Conservation (phyloP, 371 early-diverging fungal genomes). For the Apophysomyces trapeziformis region DNA sequence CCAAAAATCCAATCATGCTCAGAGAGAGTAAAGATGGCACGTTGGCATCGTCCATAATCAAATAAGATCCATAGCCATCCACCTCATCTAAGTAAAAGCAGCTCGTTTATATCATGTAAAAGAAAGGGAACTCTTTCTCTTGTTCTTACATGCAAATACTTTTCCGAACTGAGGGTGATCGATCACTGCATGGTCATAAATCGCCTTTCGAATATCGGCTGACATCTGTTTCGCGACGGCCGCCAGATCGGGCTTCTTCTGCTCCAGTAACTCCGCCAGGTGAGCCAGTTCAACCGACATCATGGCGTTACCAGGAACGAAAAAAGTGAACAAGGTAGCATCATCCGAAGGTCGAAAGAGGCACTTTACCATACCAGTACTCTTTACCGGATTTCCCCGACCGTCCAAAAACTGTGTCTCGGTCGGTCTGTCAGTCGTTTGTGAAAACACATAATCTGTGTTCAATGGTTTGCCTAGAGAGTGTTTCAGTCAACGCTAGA, state of each 20-base stretch:
- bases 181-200: slow-evolving; percentile 54
- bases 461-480: slow-evolving; percentile 28
- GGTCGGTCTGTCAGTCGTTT: slow-evolving; percentile 46
- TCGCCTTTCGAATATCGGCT: slow-evolving; percentile 57
- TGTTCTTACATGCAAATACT: slow-evolving; percentile 47
- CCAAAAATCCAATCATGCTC: slow-evolving; percentile 63
- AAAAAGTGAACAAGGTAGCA: slow-evolving; percentile 63
- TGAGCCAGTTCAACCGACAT: slow-evolving; percentile 60
- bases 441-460: slow-evolving; percentile 33
- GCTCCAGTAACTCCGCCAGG: slow-evolving; percentile 31
- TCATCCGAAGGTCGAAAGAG: slow-evolving; percentile 74
- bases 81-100: slow-evolving; percentile 48
- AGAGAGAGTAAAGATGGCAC: slow-evolving; percentile 67
- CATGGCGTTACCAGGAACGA: slow-evolving; percentile 74
- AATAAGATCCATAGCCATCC: slow-evolving; percentile 67
- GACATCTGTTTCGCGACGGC: slow-evolving; percentile 34
- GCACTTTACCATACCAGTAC: slow-evolving; percentile 64
- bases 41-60: slow-evolving; percentile 76
- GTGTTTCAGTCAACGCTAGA: neutral
- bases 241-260: slow-evolving; percentile 17
- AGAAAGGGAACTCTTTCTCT: neutral
- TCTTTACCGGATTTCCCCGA: slow-evolving; percentile 56
- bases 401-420: slow-evolving; percentile 65
- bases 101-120: too few species aligned
- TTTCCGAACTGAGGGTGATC: slow-evolving; percentile 50